A percentile compares a stretch with the other conserved stretches of the same genome.
Conservation (phyloP, 2,329 filamentous ascomycete species). For the Phialemonium atrogriseum region DNA sequence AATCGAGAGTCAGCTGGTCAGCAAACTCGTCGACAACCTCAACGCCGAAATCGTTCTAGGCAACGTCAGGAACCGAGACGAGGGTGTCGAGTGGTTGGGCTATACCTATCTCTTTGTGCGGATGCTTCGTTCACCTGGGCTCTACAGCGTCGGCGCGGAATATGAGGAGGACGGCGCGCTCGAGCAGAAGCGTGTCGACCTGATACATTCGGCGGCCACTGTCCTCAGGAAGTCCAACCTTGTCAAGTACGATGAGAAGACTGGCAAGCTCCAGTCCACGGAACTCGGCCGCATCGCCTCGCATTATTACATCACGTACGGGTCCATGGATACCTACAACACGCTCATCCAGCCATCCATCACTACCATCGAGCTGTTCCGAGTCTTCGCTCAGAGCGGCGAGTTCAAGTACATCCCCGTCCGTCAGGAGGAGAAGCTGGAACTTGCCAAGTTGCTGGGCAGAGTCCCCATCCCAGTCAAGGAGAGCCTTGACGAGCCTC, state of each 20-base stretch:
- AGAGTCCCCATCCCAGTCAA: slow-evolving; percentile 94
- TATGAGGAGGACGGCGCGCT: slow-evolving; percentile 88
- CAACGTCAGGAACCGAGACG: slow-evolving; percentile 83
- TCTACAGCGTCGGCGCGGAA: slow-evolving; percentile 93
- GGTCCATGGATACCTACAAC: slow-evolving; percentile 96
- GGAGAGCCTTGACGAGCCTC: slow-evolving; percentile 92
- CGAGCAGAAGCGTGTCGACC: slow-evolving; percentile 95
- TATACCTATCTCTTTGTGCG: slow-evolving; percentile 97
- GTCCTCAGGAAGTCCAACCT: slow-evolving; percentile 82
- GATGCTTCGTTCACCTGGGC: slow-evolving; percentile 88
- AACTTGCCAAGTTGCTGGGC: slow-evolving; percentile 82
- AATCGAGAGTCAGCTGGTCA: slow-evolving; percentile 93
- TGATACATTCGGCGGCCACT: slow-evolving; percentile 86
- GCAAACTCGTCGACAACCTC: slow-evolving; percentile 87
- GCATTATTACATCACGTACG: slow-evolving; percentile 96
- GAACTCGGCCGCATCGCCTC: slow-evolving; percentile 93
- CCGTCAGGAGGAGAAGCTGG: slow-evolving; percentile 93
- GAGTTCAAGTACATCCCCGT: slow-evolving; percentile 99
- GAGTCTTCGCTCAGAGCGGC: slow-evolving; percentile 89
- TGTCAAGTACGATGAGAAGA: slow-evolving; percentile 92
- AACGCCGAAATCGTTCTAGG: slow-evolving; percentile 95
- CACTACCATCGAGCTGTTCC: slow-evolving; percentile 90
- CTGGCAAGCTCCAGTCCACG: slow-evolving; percentile 78
- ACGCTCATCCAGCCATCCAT: slow-evolving; percentile 90
- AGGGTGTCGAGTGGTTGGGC: slow-evolving; percentile 97